Percentiles rank a stretch among this genome's conserved stretches.
Conservation (phyloP, 495 filamentous ascomycete genomes). For the Parmelia sp. region DNA sequence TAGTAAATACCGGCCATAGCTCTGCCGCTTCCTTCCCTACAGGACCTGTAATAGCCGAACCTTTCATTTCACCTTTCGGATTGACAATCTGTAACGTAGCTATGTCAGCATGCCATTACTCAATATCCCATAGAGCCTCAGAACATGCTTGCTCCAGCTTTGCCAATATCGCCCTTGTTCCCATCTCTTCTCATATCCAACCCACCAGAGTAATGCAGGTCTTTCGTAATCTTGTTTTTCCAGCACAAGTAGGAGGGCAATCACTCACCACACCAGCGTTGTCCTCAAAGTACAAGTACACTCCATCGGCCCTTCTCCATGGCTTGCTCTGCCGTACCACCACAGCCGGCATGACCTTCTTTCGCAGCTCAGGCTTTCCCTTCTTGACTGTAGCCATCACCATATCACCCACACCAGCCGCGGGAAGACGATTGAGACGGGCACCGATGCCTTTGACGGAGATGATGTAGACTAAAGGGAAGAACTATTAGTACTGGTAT, state of each 20-base stretch:
- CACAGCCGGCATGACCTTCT: slow-evolving; percentile 99
- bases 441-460: slow-evolving; percentile 99
- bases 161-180: background rate
- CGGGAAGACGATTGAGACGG: slow-evolving; percentile 94
- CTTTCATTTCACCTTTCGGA: slow-evolving; percentile 99
- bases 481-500: no score
- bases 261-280: slow-evolving; percentile 93
- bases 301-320: slow-evolving; percentile 94
- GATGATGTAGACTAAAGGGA: slow-evolving; percentile 99
- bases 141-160: background rate
- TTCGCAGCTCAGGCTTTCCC: slow-evolving; percentile 97
- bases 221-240: no score
- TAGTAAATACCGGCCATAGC: slow-evolving; percentile 84
- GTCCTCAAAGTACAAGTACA: slow-evolving; percentile 99
- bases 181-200: background rate
- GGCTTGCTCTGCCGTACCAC: slow-evolving; percentile 98
- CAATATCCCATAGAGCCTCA: background rate
- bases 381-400: slow-evolving; percentile 99
- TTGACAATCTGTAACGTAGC: slow-evolving; percentile 77
- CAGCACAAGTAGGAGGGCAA: background rate
- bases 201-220: background rate
- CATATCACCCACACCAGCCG: slow-evolving; percentile 98
- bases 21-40: slow-evolving; percentile 99
- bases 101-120: slow-evolving; percentile 17
- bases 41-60: slow-evolving; percentile 95